Base-by-base conservation (phyloP, 2,329 filamentous ascomycete genomes). In the Trichoderma arundinaceum region DNA sequence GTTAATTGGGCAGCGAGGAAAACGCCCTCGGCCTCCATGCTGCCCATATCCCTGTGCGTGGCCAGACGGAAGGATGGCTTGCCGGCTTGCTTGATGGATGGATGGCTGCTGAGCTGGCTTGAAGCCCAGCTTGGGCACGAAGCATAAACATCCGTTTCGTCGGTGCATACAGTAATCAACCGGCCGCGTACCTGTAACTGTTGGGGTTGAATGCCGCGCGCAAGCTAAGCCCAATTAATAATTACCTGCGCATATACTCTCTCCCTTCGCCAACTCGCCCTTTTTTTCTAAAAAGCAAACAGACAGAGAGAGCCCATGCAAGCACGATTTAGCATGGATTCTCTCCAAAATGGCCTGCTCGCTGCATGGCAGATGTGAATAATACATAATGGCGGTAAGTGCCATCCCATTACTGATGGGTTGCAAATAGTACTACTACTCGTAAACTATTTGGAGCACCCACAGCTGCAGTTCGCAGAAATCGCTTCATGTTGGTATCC, bases 81-180 rank as follows among this genome's bases (percentile, higher is more conserved):
- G 17, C 33, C 35, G 43, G 60, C 32, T 63, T 38, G 60, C 48
- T 63, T 46, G 28, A 63, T 51, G 52, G 38, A 38, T 54, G 52
- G 43, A 44, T 57, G 49, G 49, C 22, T 66, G 65, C 43, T 66
- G 65, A 66, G 65, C 32, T 66, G 65, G 65, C 65, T 66, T 64
- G 46, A 66, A 54, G 51, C 64, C 65, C 44, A 22, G 53, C 38
- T 66, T 66, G 60, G 65, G 65, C 65, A 66, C 28, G 35, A 66
- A 66, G 52, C 33, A 22, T 61, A 33, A 52, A 61, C 48, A 19
- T 22, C 32, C 19, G 41, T 41, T 22, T 28, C 28, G 39, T 63
- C 49, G 49, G 54, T 46, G 59, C 15, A 52, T 38, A 33, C 39
- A 63, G 43, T 43, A 28, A 33, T 35, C 22, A 19, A 19, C 49